Evolutionary conservation across 2,329 filamentous ascomycete species (phyloP), one percentile per base, ranked within the genome.

Genomic region (Botrytis fabae): DNA sequence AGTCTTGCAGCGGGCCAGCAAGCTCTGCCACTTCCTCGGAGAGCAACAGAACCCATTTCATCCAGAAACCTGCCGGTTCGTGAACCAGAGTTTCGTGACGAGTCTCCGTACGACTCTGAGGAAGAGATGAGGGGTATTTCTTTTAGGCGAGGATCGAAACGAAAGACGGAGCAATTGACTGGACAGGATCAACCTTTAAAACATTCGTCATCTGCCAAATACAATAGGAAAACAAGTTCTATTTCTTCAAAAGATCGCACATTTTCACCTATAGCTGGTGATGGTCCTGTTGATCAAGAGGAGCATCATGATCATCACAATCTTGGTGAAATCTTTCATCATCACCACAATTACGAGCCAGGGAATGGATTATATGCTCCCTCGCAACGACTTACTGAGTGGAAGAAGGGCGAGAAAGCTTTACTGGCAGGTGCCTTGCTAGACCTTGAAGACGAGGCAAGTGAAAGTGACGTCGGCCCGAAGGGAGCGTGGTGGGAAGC

Each of bases 401-500:
- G 92, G 92, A 91, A 88, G 79, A 90, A 89, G 78, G 91, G 87
- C 12, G 88, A 87, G 0, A 85, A 91, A 48, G 91, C 90, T 48
- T 87, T 86, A 12, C 83, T 94, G 5, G 84, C 85, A 0, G 86
- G 87, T 2, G 80, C 84, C 1, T 82, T 92, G 69, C 85, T 93
- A 44, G 88, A 93, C 73, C 85, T 93, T 46, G 84, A 85, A 73
- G 81, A 84, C 10, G 78, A 77, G 14, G 73, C 77, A 51, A 74
- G 75, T n/a, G 79, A 80, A 70, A 70, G 75, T 14, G 88, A 90
- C 60, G 86, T 84, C 75, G 85, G 85, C 75, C 18, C 22, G 18
- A 87, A 87, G 76, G 84, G 92, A 2, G 97, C 93, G 93, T 96
- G 94, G 93, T 94, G 97, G 80, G 85, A 85, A 70, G 85, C 82